Evolutionary conservation across 83 land plant species (phyloP).

Genomic region (Diphasiastrum complanatum): DNA sequence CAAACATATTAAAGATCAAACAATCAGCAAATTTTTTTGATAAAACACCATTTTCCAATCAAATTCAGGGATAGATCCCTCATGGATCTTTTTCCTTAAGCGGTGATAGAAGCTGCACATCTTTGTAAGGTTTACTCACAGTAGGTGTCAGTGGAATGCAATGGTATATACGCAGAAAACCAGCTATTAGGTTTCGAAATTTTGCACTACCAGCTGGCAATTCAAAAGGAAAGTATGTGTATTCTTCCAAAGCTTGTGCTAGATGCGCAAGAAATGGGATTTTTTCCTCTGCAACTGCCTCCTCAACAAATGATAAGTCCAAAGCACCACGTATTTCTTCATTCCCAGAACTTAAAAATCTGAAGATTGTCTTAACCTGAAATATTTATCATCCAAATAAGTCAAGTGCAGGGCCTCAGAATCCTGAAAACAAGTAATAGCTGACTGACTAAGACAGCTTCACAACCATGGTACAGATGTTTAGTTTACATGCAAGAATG

Average conservation of each 20-base stretch:
- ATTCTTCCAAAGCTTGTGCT: conserved; percentile 63
- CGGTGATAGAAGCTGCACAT: neutral
- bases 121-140: conserved; percentile 41
- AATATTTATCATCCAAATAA: neutral
- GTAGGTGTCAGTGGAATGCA: conserved; percentile 60
- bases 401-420: too few species aligned
- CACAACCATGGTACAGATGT: neutral
- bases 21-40: too few species aligned
- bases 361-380: conserved; percentile 89
- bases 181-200: conserved; percentile 74
- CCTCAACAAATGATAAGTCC: conserved; percentile 82
- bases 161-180: conserved; percentile 79
- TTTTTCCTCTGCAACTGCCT: conserved; percentile 92
- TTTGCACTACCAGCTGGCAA: conserved; percentile 72
- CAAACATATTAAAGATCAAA: too few species aligned
- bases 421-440: too few species aligned
- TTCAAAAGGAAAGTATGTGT: conserved; percentile 63
- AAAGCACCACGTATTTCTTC: conserved; percentile 77
- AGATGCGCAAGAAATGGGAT: conserved; percentile 93
- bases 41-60: too few species aligned
- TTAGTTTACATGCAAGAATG: neutral
- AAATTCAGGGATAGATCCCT: too few species aligned
- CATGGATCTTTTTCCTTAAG: too few species aligned
- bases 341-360: conserved; percentile 70
- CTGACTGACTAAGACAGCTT: too few species aligned